Evolutionary conservation across 75 land plant genomes (phyloP).

Genomic region (Selaginella tamariscina): DNA sequence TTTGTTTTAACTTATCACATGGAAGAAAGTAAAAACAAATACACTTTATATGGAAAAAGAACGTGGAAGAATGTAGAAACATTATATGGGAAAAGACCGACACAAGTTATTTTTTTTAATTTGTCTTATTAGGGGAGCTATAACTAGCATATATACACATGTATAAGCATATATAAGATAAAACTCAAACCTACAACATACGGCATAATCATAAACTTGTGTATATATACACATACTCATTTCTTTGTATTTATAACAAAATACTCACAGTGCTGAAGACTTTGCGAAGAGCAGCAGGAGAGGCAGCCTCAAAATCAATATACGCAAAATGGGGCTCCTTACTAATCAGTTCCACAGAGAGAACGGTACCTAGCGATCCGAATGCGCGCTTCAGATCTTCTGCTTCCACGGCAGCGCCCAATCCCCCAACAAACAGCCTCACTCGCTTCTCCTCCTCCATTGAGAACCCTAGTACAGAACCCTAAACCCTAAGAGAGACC

Average conservation of each 20-base stretch:
- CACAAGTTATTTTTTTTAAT: conserved; percentile 4
- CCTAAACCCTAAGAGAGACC: conserved; percentile 1
- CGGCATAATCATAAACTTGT: background rate
- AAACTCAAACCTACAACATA: too few species aligned
- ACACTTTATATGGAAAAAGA: too few species aligned
- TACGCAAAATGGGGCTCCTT: conserved; percentile 53
- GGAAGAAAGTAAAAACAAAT: too few species aligned
- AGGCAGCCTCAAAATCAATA: conserved; percentile 49
- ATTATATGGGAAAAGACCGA: too few species aligned
- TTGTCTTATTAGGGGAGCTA: background rate
- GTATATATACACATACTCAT: background rate
- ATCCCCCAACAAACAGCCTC: conserved; percentile 70
- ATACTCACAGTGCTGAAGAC: conserved; percentile 61
- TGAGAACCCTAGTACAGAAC: background rate
- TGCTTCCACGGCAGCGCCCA: conserved; percentile 43
- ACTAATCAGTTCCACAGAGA: conserved; percentile 43
- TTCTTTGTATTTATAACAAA: background rate
- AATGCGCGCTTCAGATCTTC: conserved; percentile 51
- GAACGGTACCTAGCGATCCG: conserved; percentile 42
- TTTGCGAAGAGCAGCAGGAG: conserved; percentile 44
- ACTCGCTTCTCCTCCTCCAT: conserved; percentile 1
- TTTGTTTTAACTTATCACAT: too few species aligned
- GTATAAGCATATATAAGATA: background rate
- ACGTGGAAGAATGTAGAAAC: too few species aligned
- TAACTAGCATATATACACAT: background rate